Evolutionary conservation across 768 basidiomycete genomes (phyloP), one percentile per base, ranked within the genome.

Genomic region (Boletus rufocinnamomeus): DNA sequence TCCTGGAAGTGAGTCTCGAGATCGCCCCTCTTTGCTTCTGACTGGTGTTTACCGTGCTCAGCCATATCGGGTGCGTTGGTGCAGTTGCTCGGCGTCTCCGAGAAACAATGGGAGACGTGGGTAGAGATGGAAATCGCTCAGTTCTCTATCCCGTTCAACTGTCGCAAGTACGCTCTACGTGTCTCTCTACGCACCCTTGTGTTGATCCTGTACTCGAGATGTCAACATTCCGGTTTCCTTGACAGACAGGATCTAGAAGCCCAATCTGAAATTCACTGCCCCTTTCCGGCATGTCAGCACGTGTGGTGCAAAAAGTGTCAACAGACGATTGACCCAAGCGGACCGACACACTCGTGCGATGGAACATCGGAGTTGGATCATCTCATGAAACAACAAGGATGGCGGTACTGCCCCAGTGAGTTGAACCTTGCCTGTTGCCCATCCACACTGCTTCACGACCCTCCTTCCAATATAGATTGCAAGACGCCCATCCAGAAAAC

Each of bases 391-490:
- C 63, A 75, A 54, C 69, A 77, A 48, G 84, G 86, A 6, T 88
- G 87, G 86, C 83, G 80, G 59, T 78, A 80, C 61, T 88, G 87
- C 63, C 83, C 87, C 53, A 84, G 85, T 75, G 58, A 59, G 77
- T 56, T 32, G 17, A 30, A 21, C 27, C 7, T n/a, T 2, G 14
- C 14, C 6, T 4, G n/a, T 34, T 7, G 11, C 6, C n/a, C 49
- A 11, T 28, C 28, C 0, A 10, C 50, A 41, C 37, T 5, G 41
- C 27, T 56, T 54, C 16, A 50, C 7, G n/a, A 41, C 30, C 14
- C 17, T 10, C 30, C 6, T 27, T 21, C 14, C 27, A 11, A 2
- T 30, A 9, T 59, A 80, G 80, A 77, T 6, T 81, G 81, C 59
- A 72, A 74, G 57, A 81, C 82, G 2, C 79, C 82, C 0, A 77